Percentiles rank a stretch among this genome's conserved stretches.
Conservation (phyloP, 768 basidiomycete genomes). For the Agaricus subrufescens region DNA sequence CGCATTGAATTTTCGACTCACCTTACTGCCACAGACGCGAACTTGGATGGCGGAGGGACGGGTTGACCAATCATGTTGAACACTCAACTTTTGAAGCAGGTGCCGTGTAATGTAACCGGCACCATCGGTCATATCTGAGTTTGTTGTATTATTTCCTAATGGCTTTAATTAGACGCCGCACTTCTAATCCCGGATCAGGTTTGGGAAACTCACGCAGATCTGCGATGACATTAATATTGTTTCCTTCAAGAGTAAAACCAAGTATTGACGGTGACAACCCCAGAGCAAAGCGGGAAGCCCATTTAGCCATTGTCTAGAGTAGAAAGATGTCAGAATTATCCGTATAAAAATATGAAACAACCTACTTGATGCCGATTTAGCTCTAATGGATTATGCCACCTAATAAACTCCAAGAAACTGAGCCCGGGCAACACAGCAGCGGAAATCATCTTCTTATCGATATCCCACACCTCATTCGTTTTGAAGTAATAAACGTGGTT, state of each 20-base stretch:
- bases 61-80: slow-evolving; percentile 29
- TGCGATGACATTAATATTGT: slow-evolving; percentile 31
- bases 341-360: neutral
- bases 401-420: slow-evolving; percentile 43
- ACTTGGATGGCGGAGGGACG: slow-evolving; percentile 47
- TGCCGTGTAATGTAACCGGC: slow-evolving; percentile 42
- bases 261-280: slow-evolving; percentile 64
- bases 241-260: slow-evolving; percentile 34
- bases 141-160: slow-evolving; percentile 18
- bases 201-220: slow-evolving; percentile 43
- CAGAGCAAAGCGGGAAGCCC: slow-evolving; percentile 56
- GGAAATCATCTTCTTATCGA: slow-evolving; percentile 12
- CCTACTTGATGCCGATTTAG: slow-evolving; percentile 47
- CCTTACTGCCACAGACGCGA: slow-evolving; percentile 45
- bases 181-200: neutral
- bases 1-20: slow-evolving; percentile 11
- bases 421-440: slow-evolving; percentile 18
- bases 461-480: slow-evolving; percentile 41
- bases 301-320: slow-evolving; percentile 55
- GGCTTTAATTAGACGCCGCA: neutral
- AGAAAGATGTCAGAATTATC: neutral
- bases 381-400: slow-evolving; percentile 50
- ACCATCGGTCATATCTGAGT: slow-evolving; percentile 53
- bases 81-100: slow-evolving; percentile 27
- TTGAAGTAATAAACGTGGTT: slow-evolving; percentile 47